Base-by-base conservation (phyloP, 305 asterid genomes). In the Solanum hybrid region DNA sequence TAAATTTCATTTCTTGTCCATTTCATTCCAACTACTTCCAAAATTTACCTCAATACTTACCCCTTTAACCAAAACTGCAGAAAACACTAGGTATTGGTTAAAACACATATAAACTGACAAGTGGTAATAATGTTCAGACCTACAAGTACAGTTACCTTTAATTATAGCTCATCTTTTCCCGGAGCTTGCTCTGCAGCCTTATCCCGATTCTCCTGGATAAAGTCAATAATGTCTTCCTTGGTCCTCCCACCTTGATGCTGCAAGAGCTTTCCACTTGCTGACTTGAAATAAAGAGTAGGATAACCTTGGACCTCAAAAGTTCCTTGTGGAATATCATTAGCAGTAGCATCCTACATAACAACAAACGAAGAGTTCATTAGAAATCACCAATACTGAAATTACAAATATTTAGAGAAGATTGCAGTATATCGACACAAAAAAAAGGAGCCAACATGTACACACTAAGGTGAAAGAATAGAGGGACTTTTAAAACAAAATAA, bases 231-330 rank as follows among this genome's bases (percentile, higher is more conserved):
- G 79, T 84, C 98, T 84, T 93, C 95, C 93, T 96, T 97, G 20
- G 96, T 93, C 90, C 98, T 94, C 35, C 93, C 94, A n/a, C 99
- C 98, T 12, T 92, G 93, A 76, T 96, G 95, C 37, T 16, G 93
- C 91, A 90, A 29, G 86, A 95, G 31, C 86, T 93, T 92, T 90
- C 99, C 99, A 73, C 93, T 91, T 86, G 98, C 93, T 39, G 98
- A 92, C 89, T 91, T 94, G 92, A 97, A 97, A 91, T 95, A 97
- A 92, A 97, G 69, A 24, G 98, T 95, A 20, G 98, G 98, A 88
- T 95, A 97, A 89, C 98, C 98, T 92, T 94, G 91, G 89, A 95
- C 94, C 2, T 96, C 96, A 86, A 97, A 97, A 0, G 89, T 89
- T 29, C 89, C 98, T 20, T 86, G 86, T 39, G 97, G 94, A 88